A percentile compares a stretch with the other conserved stretches of the same genome.
phyloP scores from a whole-genome alignment of 2,329 filamentous ascomycete species.

The Trichophyton schoenleinii region DNA sequence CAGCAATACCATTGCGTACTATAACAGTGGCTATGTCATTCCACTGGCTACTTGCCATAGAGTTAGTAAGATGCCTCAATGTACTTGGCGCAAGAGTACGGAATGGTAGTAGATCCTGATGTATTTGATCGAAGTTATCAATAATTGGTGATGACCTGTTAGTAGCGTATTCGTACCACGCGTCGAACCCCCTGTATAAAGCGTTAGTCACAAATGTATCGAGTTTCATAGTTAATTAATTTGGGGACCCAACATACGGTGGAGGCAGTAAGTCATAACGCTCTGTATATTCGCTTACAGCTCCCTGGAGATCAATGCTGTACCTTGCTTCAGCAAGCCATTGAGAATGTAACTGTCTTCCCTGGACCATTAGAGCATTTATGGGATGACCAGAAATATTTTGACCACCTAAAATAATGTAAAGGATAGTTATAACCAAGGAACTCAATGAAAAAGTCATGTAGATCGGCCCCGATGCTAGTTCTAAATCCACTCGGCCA shows the following conservation, averaged over 20 bases:
- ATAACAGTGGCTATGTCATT: conserved; percentile 45
- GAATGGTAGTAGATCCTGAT: conserved; percentile 45
- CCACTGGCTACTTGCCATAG: conserved; percentile 41
- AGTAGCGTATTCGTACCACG: conserved; percentile 47
- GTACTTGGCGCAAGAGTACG: conserved; percentile 39
- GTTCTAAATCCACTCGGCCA: too few species aligned
- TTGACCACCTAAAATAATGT: conserved; percentile 25
- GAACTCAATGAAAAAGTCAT: conserved; percentile 7
- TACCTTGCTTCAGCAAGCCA: conserved; percentile 38
- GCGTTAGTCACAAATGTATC: neutral
- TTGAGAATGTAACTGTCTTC: conserved; percentile 35
- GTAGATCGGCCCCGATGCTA: too few species aligned
- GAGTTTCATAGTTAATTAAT: neutral
- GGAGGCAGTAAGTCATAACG: conserved; percentile 45
- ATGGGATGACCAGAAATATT: conserved; percentile 41
- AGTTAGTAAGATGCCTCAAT: conserved; percentile 41
- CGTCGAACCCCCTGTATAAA: conserved; percentile 39
- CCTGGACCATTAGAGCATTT: conserved; percentile 41
- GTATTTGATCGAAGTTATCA: conserved; percentile 49
- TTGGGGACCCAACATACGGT: conserved; percentile 28
- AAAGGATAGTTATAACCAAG: conserved; percentile 25
- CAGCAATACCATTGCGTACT: conserved; percentile 42
- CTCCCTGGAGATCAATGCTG: conserved; percentile 38
- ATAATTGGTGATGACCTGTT: conserved; percentile 41
- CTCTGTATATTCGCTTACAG: conserved; percentile 39